These are phyloP conservation scores for Fusarium annulatum DNA, from an alignment of 2,329 filamentous ascomycete species.

Conservation along the genomic window DNA sequence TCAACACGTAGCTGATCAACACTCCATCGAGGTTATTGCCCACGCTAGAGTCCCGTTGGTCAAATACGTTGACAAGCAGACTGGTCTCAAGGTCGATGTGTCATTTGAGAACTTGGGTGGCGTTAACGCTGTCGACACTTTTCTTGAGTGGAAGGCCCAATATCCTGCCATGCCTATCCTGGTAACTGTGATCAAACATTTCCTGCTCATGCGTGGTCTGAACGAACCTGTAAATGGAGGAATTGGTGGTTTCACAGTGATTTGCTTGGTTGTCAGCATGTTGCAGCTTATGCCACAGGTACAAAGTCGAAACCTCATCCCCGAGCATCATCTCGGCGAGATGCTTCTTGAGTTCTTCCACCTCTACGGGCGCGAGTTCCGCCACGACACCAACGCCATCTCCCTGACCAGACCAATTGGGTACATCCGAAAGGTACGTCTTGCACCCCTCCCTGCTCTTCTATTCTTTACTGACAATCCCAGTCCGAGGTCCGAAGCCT, in stretches of 20 bases:
- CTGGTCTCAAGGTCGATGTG: constrained; percentile 86
- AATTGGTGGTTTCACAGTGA: constrained; percentile 92
- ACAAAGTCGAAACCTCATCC: constrained; percentile 68
- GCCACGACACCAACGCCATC: constrained; percentile 77
- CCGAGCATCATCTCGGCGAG: constrained; percentile 78
- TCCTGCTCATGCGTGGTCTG: constrained; percentile 85
- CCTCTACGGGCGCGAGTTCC: constrained; percentile 86
- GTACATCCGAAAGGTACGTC: constrained; percentile 80
- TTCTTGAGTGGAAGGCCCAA: constrained; percentile 79
- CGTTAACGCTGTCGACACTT: constrained; percentile 81
- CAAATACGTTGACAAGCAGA: constrained; percentile 85
- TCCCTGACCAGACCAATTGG: constrained; percentile 75
- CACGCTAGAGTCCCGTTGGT: constrained; percentile 89
- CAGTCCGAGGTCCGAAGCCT: constrained; percentile 59
- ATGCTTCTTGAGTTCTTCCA: constrained; percentile 89
- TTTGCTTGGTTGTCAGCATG: constrained; percentile 91
- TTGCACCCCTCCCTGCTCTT: rapidly evolving
- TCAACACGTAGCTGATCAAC: constrained; percentile 66
- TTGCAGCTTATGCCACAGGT: constrained; percentile 82
- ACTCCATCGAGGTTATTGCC: constrained; percentile 74
- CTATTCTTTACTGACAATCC: background rate
- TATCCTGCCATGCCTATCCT: constrained; percentile 89
- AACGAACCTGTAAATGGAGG: constrained; percentile 94
- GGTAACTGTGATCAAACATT: constrained; percentile 91
- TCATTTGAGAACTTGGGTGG: constrained; percentile 95